Conservation (phyloP, 345 rosid species). For the Ricinus communis region DNA sequence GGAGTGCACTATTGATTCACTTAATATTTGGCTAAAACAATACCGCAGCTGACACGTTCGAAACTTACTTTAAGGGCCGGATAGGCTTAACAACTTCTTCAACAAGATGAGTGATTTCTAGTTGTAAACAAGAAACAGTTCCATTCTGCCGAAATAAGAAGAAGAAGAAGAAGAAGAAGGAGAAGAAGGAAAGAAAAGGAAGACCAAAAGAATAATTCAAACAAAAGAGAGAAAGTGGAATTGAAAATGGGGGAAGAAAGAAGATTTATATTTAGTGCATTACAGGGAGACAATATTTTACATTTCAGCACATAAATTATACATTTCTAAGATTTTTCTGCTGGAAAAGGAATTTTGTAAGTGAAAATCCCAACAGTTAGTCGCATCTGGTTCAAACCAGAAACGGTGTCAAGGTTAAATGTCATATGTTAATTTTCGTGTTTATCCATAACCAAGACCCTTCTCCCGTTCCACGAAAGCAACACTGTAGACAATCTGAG, state of each 20-base stretch:
- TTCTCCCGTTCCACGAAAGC: background rate
- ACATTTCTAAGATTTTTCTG: slow-evolving; percentile 1
- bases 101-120: too few relatives aligned
- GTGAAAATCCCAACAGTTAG: slow-evolving; percentile 18
- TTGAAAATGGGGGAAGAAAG: background rate
- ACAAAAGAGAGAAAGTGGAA: background rate
- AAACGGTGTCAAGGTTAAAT: background rate
- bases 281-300: slow-evolving; percentile 2
- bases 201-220: too few relatives aligned
- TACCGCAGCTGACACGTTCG: too few relatives aligned
- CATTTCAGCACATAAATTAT: slow-evolving; percentile 18
- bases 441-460: background rate
- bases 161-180: background rate
- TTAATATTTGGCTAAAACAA: too few relatives aligned
- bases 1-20: too few relatives aligned
- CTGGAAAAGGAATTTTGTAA: background rate
- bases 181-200: too few relatives aligned
- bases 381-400: slow-evolving; percentile 15
- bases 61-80: too few relatives aligned
- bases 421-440: slow-evolving; percentile 1
- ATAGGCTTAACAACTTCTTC: too few relatives aligned
- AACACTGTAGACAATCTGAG: background rate
- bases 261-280: slow-evolving; percentile 10
- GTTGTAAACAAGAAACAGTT: too few relatives aligned
- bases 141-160: background rate